Evolutionary conservation across 1,284 basidiomycete genomes (phyloP).

Genomic region (Ceratobasidium sp.): DNA sequence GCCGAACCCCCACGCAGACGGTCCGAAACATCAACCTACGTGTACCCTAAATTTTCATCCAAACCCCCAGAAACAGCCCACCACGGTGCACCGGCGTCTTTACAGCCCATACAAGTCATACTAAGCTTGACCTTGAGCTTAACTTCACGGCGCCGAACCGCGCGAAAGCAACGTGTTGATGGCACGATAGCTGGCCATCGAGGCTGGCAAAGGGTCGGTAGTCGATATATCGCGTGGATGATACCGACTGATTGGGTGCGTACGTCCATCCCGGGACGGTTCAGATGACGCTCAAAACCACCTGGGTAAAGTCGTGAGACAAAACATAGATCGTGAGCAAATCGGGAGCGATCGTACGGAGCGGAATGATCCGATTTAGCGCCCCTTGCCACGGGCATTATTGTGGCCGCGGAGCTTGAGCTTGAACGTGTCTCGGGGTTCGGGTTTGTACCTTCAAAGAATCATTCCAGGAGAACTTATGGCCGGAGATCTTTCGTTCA

Average conservation of each 20-base stretch:
- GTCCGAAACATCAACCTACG: background rate
- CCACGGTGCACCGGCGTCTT: slow-evolving; percentile 6
- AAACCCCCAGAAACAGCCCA: background rate
- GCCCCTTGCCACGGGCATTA: background rate
- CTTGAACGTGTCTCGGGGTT: slow-evolving; percentile 12
- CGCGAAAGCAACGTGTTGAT: slow-evolving; percentile 33
- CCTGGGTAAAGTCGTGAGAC: slow-evolving; percentile 16
- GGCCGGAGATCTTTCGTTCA: background rate
- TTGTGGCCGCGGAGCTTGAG: background rate
- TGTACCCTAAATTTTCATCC: slow-evolving; percentile 13
- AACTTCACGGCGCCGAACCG: slow-evolving; percentile 10
- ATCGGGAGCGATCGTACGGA: slow-evolving; percentile 21
- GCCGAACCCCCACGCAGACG: slow-evolving; percentile 12
- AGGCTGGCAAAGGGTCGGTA: slow-evolving; percentile 6
- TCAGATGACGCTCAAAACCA: background rate
- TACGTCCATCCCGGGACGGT: slow-evolving; percentile 4
- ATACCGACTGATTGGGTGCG: slow-evolving; percentile 12
- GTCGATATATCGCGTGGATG: slow-evolving; percentile 1
- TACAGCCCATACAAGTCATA: background rate
- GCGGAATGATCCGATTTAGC: background rate
- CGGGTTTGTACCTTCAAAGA: background rate
- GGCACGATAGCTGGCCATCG: slow-evolving; percentile 31
- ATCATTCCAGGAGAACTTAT: background rate
- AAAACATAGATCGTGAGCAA: slow-evolving; percentile 3
- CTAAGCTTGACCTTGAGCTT: slow-evolving; percentile 4